Evolutionary conservation across 805 yeast genomes (phyloP).

Genomic region (Torulaspora indica): DNA sequence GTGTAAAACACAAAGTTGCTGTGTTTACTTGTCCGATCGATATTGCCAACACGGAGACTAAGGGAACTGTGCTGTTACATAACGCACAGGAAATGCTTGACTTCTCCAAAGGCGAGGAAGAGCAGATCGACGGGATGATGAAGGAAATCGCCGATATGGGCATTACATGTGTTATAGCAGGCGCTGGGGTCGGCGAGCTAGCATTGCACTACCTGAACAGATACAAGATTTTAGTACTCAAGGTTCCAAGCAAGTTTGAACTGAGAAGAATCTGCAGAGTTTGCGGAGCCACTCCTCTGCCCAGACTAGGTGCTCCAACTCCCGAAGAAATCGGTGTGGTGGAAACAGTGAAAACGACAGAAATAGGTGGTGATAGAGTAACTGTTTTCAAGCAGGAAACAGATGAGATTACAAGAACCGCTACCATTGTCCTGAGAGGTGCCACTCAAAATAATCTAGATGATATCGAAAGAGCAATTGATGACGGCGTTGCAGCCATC

Average conservation of each 20-base stretch:
- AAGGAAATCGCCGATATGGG: constrained; percentile 82
- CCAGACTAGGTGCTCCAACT: constrained; percentile 89
- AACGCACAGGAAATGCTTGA: constrained; percentile 96
- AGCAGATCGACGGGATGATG: constrained; percentile 79
- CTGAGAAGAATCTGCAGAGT: constrained; percentile 90
- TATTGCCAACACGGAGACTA: constrained; percentile 94
- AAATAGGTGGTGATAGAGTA: constrained; percentile 96
- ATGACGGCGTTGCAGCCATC: constrained; percentile 90
- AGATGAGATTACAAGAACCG: constrained; percentile 62
- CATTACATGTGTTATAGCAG: constrained; percentile 86
- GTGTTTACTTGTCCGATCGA: constrained; percentile 93
- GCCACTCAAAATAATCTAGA: constrained; percentile 93
- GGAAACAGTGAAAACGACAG: constrained; percentile 84
- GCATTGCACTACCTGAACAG: constrained; percentile 91
- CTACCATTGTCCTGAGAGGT: constrained; percentile 91
- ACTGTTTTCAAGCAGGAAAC: constrained; percentile 82
- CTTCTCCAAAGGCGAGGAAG: constrained; percentile 94
- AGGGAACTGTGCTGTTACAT: constrained; percentile 93
- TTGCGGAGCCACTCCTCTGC: constrained; percentile 95
- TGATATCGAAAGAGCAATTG: constrained; percentile 94
- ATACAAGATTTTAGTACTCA: constrained; percentile 75
- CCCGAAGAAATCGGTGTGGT: constrained; percentile 89
- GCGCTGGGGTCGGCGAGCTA: constrained; percentile 86
- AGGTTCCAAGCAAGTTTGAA: constrained; percentile 91
- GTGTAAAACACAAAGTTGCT: constrained; percentile 71